Evolutionary conservation across 257 asterid genomes (phyloP).

Genomic region (Nicotiana otophora): DNA sequence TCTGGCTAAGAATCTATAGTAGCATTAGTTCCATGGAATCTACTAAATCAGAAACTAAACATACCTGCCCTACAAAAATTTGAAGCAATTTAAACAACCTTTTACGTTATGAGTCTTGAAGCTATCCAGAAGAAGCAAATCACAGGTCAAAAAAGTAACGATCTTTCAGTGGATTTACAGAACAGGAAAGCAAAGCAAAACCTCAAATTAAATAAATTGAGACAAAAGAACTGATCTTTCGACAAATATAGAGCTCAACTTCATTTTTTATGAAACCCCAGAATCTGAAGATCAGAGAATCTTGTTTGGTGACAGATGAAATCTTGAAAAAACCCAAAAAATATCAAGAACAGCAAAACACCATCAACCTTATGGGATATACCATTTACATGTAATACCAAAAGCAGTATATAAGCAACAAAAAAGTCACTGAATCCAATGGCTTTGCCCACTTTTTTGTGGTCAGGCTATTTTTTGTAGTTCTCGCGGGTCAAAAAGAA

Average conservation of each 20-base stretch:
- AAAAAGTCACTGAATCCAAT: conserved; percentile 21
- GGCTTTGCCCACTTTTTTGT: background rate
- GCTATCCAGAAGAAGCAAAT: background rate
- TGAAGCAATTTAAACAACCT: background rate
- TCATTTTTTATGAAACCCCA: conserved; percentile 13
- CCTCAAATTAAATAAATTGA: conserved; percentile 10
- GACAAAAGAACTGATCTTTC: conserved; percentile 18
- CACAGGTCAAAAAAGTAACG: conserved; percentile 10
- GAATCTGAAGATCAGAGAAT: conserved; percentile 14
- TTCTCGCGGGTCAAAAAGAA: no score
- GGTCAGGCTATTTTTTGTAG: background rate
- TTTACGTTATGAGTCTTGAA: background rate
- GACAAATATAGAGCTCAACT: conserved; percentile 4
- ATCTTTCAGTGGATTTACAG: conserved; percentile 2
- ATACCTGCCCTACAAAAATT: background rate
- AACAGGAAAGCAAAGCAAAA: conserved; percentile 20
- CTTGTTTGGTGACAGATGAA: background rate
- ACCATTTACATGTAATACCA: background rate
- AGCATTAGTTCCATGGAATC: background rate
- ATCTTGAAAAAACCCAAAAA: conserved; percentile 6
- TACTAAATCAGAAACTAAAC: no score
- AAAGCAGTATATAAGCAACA: background rate
- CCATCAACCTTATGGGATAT: background rate
- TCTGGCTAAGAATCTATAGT: background rate
- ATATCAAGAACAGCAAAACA: background rate